These are phyloP conservation scores for Leccinum disarticulatum DNA, from an alignment of 768 basidiomycete species.

Conservation along the genomic window DNA sequence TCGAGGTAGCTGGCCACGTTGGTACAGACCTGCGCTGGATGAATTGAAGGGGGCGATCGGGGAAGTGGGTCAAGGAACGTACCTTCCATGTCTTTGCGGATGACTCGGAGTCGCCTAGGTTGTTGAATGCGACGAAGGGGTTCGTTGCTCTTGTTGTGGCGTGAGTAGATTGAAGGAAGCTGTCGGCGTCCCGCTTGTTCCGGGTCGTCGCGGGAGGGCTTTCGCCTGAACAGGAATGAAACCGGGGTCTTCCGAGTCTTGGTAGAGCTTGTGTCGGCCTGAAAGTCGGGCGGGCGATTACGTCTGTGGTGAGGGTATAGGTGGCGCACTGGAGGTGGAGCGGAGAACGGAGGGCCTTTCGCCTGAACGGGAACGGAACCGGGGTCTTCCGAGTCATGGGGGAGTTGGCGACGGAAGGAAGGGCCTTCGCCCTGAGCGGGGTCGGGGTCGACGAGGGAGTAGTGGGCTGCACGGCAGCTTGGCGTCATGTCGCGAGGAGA, in stretches of 20 bases:
- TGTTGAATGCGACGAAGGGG: no score
- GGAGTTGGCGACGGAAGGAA: constrained; percentile 35
- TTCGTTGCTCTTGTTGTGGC: no score
- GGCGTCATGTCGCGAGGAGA: constrained; percentile 36
- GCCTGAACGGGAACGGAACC: constrained; percentile 62
- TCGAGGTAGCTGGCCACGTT: no score
- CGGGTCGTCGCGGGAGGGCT: constrained; percentile 27
- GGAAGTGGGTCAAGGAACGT: no score
- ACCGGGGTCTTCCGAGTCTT: constrained; percentile 56
- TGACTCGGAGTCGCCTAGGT: no score
- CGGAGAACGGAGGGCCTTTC: constrained; percentile 40
- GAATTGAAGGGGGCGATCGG: no score
- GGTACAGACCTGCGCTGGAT: no score
- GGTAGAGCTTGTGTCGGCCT: constrained; percentile 20
- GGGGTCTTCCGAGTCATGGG: constrained; percentile 36
- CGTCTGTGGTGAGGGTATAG: constrained; percentile 7
- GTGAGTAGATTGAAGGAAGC: no score
- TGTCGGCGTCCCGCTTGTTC: constrained; percentile 26
- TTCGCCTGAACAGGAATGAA: constrained; percentile 45
- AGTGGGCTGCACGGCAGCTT: constrained; percentile 32
- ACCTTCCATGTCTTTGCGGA: no score
- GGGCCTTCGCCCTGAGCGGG: no score
- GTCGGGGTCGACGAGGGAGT: constrained; percentile 16
- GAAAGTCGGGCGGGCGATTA: constrained; percentile 24
- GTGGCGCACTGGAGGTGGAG: constrained; percentile 40